phyloP scores from a whole-genome alignment of 805 yeast species.

The Limtongia smithiae region DNA sequence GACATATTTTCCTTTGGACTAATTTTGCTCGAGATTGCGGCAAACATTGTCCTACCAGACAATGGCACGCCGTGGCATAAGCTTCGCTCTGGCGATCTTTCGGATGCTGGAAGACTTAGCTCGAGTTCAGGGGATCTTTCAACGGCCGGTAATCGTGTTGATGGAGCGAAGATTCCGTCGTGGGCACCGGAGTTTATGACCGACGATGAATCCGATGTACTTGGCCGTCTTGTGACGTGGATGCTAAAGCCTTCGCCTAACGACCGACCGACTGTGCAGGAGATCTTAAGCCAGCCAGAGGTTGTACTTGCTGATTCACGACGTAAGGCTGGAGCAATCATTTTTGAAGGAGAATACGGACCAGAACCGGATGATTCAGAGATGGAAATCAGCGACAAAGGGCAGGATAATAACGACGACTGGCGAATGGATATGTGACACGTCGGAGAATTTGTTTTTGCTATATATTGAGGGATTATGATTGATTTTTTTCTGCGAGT shows the following conservation, averaged over 20 bases:
- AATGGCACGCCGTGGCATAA: slow-evolving; percentile 97
- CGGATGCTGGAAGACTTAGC: slow-evolving; percentile 59
- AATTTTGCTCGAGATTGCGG: slow-evolving; percentile 91
- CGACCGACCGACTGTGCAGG: slow-evolving; percentile 73
- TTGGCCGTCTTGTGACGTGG: slow-evolving; percentile 78
- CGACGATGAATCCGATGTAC: slow-evolving; percentile 52
- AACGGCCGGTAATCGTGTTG: slow-evolving; percentile 30
- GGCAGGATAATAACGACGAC: slow-evolving; percentile 27
- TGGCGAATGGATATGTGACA: slow-evolving; percentile 29
- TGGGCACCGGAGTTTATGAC: slow-evolving; percentile 87
- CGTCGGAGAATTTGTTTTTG: no score
- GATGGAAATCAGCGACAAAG: slow-evolving; percentile 6
- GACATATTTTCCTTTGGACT: slow-evolving; percentile 93
- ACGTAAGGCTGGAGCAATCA: slow-evolving; percentile 87
- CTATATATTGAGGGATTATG: not conserved
- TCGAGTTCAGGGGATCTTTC: slow-evolving; percentile 55
- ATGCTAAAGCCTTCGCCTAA: slow-evolving; percentile 85
- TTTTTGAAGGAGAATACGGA: slow-evolving; percentile 94
- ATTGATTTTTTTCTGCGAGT: not conserved
- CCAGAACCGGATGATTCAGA: slow-evolving; percentile 52
- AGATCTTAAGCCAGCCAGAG: slow-evolving; percentile 67
- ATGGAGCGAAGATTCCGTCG: slow-evolving; percentile 44
- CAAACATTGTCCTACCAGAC: slow-evolving; percentile 90
- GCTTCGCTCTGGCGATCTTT: slow-evolving; percentile 86
- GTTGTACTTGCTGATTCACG: slow-evolving; percentile 72